Conservation (phyloP, 2,329 filamentous ascomycete species). For the Huntiella bhutanensis region DNA sequence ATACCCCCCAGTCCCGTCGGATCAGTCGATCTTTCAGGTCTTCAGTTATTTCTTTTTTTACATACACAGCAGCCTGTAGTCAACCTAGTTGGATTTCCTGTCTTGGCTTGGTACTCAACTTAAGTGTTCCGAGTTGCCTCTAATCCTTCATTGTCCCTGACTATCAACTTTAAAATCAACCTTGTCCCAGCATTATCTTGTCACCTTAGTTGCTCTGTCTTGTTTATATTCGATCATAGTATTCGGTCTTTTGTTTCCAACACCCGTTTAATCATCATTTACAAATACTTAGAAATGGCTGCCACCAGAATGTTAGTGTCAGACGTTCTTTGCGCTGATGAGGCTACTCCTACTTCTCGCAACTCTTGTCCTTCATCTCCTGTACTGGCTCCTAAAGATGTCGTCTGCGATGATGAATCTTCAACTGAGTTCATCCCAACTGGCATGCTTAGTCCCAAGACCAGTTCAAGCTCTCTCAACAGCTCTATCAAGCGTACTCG, state of each 20-base stretch:
- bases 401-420: neutral
- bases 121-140: too few species aligned
- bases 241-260: neutral
- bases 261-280: neutral
- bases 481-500: neutral
- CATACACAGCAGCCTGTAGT: too few species aligned
- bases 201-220: too few species aligned
- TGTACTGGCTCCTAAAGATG: neutral
- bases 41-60: too few species aligned
- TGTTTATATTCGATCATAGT: too few species aligned
- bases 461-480: slow-evolving; percentile 5
- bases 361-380: slow-evolving; percentile 2
- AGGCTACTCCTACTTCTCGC: neutral
- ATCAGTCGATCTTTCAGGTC: too few species aligned
- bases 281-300: slow-evolving; percentile 2
- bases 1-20: too few species aligned
- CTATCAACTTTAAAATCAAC: too few species aligned
- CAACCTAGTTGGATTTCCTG: too few species aligned
- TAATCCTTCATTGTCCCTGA: too few species aligned
- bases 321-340: slow-evolving; percentile 4
- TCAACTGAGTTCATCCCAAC: neutral
- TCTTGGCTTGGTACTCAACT: too few species aligned
- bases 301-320: slow-evolving; percentile 5
- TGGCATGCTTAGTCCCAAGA: slow-evolving; percentile 6
- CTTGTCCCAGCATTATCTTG: neutral